A percentile compares a stretch with the other conserved stretches of the same genome.
phyloP scores from a whole-genome alignment of 1,139 yeast species.

The Geotrichum bryndzae region DNA sequence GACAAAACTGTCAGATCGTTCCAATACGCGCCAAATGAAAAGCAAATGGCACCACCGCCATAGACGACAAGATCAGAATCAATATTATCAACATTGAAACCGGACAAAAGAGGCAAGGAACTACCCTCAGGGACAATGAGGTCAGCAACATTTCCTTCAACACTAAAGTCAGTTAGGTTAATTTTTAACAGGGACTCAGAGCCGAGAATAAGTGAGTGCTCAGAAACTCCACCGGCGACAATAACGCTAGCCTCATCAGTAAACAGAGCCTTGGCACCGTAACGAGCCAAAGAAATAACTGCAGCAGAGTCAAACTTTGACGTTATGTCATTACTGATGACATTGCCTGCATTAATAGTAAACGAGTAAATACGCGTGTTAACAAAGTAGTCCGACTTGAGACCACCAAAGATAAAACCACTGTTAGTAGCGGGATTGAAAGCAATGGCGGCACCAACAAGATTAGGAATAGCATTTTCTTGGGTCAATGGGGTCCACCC shows the following conservation, averaged over 20 bases:
- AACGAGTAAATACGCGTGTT: slow-evolving; percentile 38
- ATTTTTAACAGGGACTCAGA: slow-evolving; percentile 39
- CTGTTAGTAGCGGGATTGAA: slow-evolving; percentile 30
- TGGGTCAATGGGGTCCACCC: slow-evolving; percentile 24
- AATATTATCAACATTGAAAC: slow-evolving; percentile 41
- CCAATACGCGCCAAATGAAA: slow-evolving; percentile 73
- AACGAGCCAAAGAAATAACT: slow-evolving; percentile 16
- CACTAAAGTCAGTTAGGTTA: slow-evolving; percentile 24
- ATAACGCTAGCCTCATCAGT: slow-evolving; percentile 34
- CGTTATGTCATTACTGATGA: slow-evolving; percentile 18
- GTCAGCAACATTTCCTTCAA: slow-evolving; percentile 2
- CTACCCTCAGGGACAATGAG: slow-evolving; percentile 28
- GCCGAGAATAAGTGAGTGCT: slow-evolving; percentile 38
- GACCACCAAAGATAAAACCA: slow-evolving; percentile 56
- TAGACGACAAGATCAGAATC: slow-evolving; percentile 35
- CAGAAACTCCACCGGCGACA: slow-evolving; percentile 58
- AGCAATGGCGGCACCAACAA: slow-evolving; percentile 33
- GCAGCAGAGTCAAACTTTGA: not conserved
- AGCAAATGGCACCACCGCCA: slow-evolving; percentile 82
- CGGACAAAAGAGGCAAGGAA: slow-evolving; percentile 52
- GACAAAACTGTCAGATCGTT: slow-evolving; percentile 35
- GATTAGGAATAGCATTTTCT: slow-evolving; percentile 8
- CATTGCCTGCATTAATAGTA: slow-evolving; percentile 22
- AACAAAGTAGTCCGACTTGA: slow-evolving; percentile 37
- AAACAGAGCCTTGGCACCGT: slow-evolving; percentile 21